Evolutionary conservation across 2,329 filamentous ascomycete species (phyloP).

Genomic region (Fusarium tjaetaba): DNA sequence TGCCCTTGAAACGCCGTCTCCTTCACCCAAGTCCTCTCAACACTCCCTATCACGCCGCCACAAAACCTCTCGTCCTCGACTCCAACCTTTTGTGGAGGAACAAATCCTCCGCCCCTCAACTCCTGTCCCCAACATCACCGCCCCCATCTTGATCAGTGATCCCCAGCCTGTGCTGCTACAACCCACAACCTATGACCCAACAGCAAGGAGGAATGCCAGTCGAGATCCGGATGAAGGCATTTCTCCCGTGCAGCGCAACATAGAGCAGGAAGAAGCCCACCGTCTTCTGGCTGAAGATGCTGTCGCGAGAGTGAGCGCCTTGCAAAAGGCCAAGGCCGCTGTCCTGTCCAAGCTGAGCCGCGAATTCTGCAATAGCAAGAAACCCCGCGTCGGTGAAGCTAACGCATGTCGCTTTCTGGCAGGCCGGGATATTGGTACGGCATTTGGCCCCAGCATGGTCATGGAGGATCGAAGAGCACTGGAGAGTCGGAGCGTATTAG

Average conservation of each 20-base stretch:
- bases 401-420: slow-evolving; percentile 49
- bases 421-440: slow-evolving; percentile 45
- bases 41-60: slow-evolving; percentile 39
- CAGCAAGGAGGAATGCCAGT: slow-evolving; percentile 22
- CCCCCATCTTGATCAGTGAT: slow-evolving; percentile 60
- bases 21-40: slow-evolving; percentile 33
- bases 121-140: slow-evolving; percentile 54
- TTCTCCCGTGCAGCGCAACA: slow-evolving; percentile 66
- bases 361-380: slow-evolving; percentile 55
- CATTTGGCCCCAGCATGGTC: slow-evolving; percentile 48
- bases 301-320: slow-evolving; percentile 62
- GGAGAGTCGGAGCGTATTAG: slow-evolving; percentile 63
- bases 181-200: slow-evolving; percentile 66
- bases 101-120: slow-evolving; percentile 41
- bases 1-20: slow-evolving; percentile 22
- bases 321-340: slow-evolving; percentile 68
- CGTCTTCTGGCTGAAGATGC: slow-evolving; percentile 67
- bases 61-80: slow-evolving; percentile 41
- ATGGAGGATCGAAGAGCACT: slow-evolving; percentile 57
- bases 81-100: slow-evolving; percentile 41
- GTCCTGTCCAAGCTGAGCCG: slow-evolving; percentile 68
- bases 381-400: slow-evolving; percentile 47
- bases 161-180: slow-evolving; percentile 65
- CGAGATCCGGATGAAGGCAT: slow-evolving; percentile 56
- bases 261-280: slow-evolving; percentile 65